Conservation (phyloP, 345 rosid species). For the Physaria fendleri region DNA sequence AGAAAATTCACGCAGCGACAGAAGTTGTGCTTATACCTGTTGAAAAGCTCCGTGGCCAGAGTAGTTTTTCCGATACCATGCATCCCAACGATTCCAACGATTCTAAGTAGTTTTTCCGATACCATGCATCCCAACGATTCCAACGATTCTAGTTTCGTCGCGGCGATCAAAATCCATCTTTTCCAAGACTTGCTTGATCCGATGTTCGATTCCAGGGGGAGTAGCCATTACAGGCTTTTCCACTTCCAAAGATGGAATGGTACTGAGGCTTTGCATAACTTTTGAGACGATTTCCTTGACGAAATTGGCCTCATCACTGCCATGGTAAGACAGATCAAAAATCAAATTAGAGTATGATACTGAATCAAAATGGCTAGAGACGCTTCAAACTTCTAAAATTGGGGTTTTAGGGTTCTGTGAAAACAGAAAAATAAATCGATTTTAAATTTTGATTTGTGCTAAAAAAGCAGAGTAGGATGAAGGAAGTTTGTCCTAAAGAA, state of each 20-base stretch:
- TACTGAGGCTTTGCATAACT: neutral
- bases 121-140: constrained; percentile 22
- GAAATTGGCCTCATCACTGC: neutral
- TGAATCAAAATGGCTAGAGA: neutral
- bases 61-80: constrained; percentile 21
- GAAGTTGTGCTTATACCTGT: neutral
- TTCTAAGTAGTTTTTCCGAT: constrained; percentile 21
- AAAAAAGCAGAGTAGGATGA: too few relatives aligned
- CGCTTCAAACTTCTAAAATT: neutral
- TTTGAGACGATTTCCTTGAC: neutral
- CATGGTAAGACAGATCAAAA: neutral
- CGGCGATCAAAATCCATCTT: neutral
- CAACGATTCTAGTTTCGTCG: constrained; percentile 5
- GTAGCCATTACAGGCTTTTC: neutral
- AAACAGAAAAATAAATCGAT: neutral
- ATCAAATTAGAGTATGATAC: neutral
- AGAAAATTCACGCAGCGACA: neutral
- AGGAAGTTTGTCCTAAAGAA: too few relatives aligned
- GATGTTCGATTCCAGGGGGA: constrained; percentile 5
- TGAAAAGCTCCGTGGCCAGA: neutral
- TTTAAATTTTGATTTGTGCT: too few relatives aligned
- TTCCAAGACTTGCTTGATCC: neutral
- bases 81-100: constrained; percentile 21
- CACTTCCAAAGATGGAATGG: neutral
- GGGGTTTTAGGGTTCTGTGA: neutral